phyloP scores from a whole-genome alignment of 495 filamentous ascomycete genomes.

The Penicillium longicatenatum region DNA sequence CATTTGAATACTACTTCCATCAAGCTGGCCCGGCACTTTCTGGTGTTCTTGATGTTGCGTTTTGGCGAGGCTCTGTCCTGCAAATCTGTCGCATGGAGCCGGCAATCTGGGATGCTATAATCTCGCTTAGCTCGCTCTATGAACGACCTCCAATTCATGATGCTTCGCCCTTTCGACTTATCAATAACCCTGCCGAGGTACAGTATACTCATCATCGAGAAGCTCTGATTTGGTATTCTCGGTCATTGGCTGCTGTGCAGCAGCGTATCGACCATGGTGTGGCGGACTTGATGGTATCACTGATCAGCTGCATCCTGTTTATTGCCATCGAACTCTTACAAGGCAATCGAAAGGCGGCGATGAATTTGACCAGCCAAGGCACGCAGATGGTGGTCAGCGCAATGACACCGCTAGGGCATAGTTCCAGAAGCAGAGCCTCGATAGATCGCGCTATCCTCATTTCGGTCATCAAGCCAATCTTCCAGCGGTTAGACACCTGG shows the following conservation, averaged over 20 bases:
- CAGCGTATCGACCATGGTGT: conserved; percentile 30
- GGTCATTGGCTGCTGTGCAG: conserved; percentile 42
- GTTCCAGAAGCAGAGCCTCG: background rate
- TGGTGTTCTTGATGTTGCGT: conserved; percentile 17
- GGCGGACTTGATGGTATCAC: conserved; percentile 38
- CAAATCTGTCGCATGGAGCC: conserved; percentile 26
- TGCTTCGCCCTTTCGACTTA: conserved; percentile 11
- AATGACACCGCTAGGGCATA: background rate
- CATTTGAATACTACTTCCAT: conserved; percentile 27
- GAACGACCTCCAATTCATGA: conserved; percentile 26
- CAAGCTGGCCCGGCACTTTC: conserved; percentile 20
- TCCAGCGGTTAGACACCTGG: conserved; percentile 21
- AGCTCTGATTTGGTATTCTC: conserved; percentile 44
- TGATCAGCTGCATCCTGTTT: conserved; percentile 55
- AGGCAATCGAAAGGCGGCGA: conserved; percentile 46
- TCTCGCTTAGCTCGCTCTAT: conserved; percentile 24
- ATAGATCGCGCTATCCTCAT: conserved; percentile 2
- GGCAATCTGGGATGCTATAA: conserved; percentile 28
- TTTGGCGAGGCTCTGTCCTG: conserved; percentile 24
- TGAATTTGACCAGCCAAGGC: conserved; percentile 45
- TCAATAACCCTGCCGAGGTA: conserved; percentile 21
- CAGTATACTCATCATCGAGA: conserved; percentile 17
- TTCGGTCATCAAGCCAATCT: conserved; percentile 17
- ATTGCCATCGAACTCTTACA: conserved; percentile 56
- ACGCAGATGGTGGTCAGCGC: conserved; percentile 17